Evolutionary conservation across 306 rosid species (phyloP).

Genomic region (Vigna trinervia): DNA sequence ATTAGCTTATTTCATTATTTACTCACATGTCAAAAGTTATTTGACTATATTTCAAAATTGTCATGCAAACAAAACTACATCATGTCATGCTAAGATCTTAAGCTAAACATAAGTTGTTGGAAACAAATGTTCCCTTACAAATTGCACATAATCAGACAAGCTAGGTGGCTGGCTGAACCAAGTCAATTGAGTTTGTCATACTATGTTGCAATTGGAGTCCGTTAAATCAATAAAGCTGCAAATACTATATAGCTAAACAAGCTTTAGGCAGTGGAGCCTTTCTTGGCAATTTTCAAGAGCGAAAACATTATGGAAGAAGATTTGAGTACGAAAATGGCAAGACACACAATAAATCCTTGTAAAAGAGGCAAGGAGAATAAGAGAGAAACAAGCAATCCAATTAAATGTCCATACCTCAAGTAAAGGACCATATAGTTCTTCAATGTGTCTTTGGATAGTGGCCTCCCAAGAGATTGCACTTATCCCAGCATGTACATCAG

Average conservation of each 20-base stretch:
- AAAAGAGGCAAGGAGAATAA: slow-evolving; percentile 1
- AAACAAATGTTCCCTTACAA: not conserved
- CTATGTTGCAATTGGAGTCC: slow-evolving; percentile 16
- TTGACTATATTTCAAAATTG: not conserved
- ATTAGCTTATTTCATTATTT: slow-evolving; percentile 5
- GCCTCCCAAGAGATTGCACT: slow-evolving; percentile 93
- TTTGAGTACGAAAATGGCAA: not conserved
- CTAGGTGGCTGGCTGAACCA: not conserved
- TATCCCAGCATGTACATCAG: slow-evolving; percentile 71
- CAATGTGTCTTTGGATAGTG: slow-evolving; percentile 88
- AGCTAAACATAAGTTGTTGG: not conserved
- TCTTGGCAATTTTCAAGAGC: not conserved
- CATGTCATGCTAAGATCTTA: not conserved
- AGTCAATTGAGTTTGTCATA: not conserved
- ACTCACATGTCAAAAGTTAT: not conserved
- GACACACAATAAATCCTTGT: slow-evolving; percentile 12
- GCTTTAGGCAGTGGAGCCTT: slow-evolving; percentile 17
- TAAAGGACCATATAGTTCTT: slow-evolving; percentile 77
- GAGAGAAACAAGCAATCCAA: not conserved
- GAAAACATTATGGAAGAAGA: not conserved
- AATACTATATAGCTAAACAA: slow-evolving; percentile 14
- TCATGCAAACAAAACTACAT: not conserved
- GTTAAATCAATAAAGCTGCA: slow-evolving; percentile 19
- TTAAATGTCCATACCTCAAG: slow-evolving; percentile 62
- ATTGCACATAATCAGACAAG: not conserved